These are phyloP conservation scores for Pyricularia sp. DNA, from an alignment of 2,329 filamentous ascomycete species.

Conservation along the genomic window DNA sequence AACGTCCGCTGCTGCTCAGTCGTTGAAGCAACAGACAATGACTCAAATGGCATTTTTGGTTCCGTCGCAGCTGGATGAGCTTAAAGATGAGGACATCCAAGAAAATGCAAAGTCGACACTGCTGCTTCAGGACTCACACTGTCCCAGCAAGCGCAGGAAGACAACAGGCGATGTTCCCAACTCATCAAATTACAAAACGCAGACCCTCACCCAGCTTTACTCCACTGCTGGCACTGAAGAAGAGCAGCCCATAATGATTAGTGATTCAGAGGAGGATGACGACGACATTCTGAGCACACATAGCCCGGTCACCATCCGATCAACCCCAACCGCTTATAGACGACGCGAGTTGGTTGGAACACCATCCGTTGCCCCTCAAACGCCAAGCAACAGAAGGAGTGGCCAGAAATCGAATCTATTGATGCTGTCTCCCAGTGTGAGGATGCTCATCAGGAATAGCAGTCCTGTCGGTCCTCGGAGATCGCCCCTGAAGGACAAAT, in stretches of 20 bases:
- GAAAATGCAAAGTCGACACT: not conserved
- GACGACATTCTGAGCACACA: conserved; percentile 2
- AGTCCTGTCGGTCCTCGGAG: conserved; percentile 9
- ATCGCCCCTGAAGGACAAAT: conserved; percentile 30
- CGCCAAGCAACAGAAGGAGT: conserved; percentile 19
- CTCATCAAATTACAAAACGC: conserved; percentile 20
- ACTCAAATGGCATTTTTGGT: conserved; percentile 22
- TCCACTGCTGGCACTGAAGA: conserved; percentile 9
- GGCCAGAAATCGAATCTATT: not conserved
- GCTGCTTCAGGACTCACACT: conserved; percentile 5
- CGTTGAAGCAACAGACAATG: conserved; percentile 22
- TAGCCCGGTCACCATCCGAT: not conserved
- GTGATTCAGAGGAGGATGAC: conserved; percentile 16
- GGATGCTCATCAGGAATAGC: conserved; percentile 2
- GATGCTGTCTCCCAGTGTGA: not conserved
- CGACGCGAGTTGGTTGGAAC: conserved; percentile 6
- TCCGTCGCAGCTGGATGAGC: conserved; percentile 1
- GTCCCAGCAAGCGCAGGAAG: conserved; percentile 16
- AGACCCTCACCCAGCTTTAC: conserved; percentile 24
- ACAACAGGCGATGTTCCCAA: conserved; percentile 17
- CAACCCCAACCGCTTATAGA: conserved; percentile 5
- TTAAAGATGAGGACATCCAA: conserved; percentile 8
- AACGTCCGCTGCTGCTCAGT: conserved; percentile 4
- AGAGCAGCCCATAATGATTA: conserved; percentile 11
- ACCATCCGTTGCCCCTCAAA: conserved; percentile 29